Base-by-base conservation (phyloP, 768 basidiomycete species). In the Amanita fuliginea region DNA sequence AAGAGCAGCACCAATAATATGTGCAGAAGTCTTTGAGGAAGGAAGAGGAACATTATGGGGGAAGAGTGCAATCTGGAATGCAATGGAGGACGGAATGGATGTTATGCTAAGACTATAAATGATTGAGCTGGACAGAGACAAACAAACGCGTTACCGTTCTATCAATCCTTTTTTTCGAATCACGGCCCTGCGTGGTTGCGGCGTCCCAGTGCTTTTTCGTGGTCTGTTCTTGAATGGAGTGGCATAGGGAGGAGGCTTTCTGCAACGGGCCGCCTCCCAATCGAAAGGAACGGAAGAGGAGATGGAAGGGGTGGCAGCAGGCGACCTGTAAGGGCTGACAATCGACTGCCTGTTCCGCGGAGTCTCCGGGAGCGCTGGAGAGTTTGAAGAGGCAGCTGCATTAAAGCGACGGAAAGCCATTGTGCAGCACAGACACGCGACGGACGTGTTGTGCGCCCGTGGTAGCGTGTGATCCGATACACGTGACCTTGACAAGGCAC, bases 41-140 rank as follows among this genome's bases (percentile, higher is more conserved):
- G 88, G 88, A 1, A 88, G 67, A 7, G 86, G 86, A 16, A 90
- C 55, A 58, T 91, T 87, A 57, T 84, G 69, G n/a, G 87, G 88
- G 60, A 91, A 87, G 42, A 87, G 69, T 7, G 83, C 77, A n/a
- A 90, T 73, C 59, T 89, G 77, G 57, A 91, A 89, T 35, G 82
- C 77, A 42, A 91, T 75, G 32, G 68, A 66, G 8, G 87, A 86
- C 2, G 87, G 88, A 30, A 88, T 66, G 18, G 73, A 70, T n/a
- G 68, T 64, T 21, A 86, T 66, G 52, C 86, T 89, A 50, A 18
- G 49, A 36, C 62, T 52, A 46, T 52, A 44, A 18, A 34, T 54
- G 19, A 14, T 18, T 4, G 10, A 4, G 10, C 48, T 14, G 46
- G 34, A 21, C 22, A 24, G 16, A 60, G 11, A n/a, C n/a, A n/a